phyloP scores from a whole-genome alignment of 2,329 filamentous ascomycete species.

The Penicillium sclerotigenum region DNA sequence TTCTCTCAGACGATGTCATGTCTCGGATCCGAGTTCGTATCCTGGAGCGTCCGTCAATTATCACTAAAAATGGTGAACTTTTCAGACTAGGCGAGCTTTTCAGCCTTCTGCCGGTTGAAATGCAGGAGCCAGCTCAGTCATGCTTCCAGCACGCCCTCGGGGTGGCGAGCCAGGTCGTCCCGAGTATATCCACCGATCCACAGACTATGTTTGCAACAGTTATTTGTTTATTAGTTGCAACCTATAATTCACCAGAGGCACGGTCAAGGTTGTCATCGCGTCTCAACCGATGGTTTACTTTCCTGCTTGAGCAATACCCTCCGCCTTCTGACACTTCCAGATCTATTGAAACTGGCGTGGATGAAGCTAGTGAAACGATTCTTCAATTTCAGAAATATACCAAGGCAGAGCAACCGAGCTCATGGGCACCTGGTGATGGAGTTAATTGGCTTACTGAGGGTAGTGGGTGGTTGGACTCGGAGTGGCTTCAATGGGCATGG shows the following conservation, averaged over 20 bases:
- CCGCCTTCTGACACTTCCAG: slow-evolving; percentile 32
- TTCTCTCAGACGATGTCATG: slow-evolving; percentile 29
- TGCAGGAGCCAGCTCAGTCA: slow-evolving; percentile 23
- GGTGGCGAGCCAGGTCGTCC: slow-evolving; percentile 19
- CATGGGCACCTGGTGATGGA: slow-evolving; percentile 11
- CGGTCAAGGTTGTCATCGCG: slow-evolving; percentile 29
- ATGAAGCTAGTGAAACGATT: slow-evolving; percentile 17
- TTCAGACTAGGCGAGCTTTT: slow-evolving; percentile 34
- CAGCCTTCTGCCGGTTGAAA: slow-evolving; percentile 27
- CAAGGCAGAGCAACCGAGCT: slow-evolving; percentile 8
- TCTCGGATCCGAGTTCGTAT: slow-evolving; percentile 33
- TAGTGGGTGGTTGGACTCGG: slow-evolving; percentile 38
- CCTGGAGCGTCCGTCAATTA: slow-evolving; percentile 32
- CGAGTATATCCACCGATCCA: slow-evolving; percentile 17
- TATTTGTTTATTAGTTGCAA: slow-evolving; percentile 33
- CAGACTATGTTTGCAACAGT: slow-evolving; percentile 29
- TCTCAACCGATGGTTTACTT: slow-evolving; percentile 36
- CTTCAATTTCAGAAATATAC: slow-evolving; percentile 8
- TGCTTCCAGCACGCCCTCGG: slow-evolving; percentile 26
- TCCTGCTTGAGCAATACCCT: slow-evolving; percentile 36
- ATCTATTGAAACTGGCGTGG: slow-evolving; percentile 27
- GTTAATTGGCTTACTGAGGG: slow-evolving; percentile 19
- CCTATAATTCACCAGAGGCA: slow-evolving; percentile 18
- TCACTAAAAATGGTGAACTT: slow-evolving; percentile 37
- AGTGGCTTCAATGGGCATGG: slow-evolving; percentile 45